Evolutionary conservation across 164 flowering plant species (phyloP), one percentile per base, ranked within the genome.

Genomic region (Cinnamomum chago): DNA sequence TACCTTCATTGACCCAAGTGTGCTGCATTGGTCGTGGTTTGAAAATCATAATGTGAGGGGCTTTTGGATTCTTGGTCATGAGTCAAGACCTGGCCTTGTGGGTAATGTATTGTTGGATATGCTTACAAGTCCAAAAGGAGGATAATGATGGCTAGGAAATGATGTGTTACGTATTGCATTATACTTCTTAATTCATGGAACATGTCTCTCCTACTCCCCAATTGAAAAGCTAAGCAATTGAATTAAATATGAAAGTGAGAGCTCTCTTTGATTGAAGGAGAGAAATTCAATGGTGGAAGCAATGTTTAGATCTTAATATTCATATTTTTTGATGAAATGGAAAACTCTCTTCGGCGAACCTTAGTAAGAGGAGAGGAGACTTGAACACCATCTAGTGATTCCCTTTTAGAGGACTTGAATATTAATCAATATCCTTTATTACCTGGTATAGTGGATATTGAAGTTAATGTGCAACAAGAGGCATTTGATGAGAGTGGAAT

Each of bases 1-100:
- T 52, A 27, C 65, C 33, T 10, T 58, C 70, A 20, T 67, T 77
- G 75, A 79, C 82, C 77, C 67, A 30, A 52, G 73, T 66, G 62
- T 74, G 76, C 64, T 13, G 72, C 71, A 51, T 76, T 80, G 33
- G 73, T 58, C 58, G 62, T 50, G 52, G 68, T 65, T 67, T 67
- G 69, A 28, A 55, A 40, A 11, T 50, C 30, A 40, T 7, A 40
- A 40, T 40, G 47, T 40, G 47, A 35, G 47, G 47, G 47, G 11
- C 40, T 5, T 62, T 40, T 22, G 60, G 23, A 62, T 23, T 24
- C 3, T 27, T 6, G 22, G 70, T 64, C 62, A 78, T 28, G 47
- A 20, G 3, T 50, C 51, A 65, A 64, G 70, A 73, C 74, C 20
- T 7, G 50, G 17, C 67, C 60, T 65, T 72, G 66, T 75, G 51